phyloP scores from a whole-genome alignment of 768 basidiomycete genomes.

The Lactarius hengduanensis region DNA sequence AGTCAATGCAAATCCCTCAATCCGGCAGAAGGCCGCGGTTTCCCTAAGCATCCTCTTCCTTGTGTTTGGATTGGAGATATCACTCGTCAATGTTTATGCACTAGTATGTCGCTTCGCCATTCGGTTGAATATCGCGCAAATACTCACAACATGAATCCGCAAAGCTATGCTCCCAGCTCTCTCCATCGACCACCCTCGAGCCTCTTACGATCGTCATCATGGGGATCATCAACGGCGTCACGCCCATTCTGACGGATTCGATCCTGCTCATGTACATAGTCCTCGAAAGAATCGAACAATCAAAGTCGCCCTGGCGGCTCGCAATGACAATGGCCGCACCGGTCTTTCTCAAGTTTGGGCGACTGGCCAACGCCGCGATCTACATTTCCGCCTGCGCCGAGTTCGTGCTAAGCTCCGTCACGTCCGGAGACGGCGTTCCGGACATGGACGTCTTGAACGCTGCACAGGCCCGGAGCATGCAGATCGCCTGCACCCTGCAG shows the following conservation, averaged over 20 bases:
- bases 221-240: constrained; percentile 18
- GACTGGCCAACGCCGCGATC: constrained; percentile 20
- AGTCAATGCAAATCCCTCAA: constrained; percentile 12
- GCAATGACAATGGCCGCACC: constrained; percentile 19
- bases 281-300: constrained; percentile 19
- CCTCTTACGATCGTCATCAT: constrained; percentile 23
- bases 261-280: constrained; percentile 18
- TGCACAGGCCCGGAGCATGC: constrained; percentile 22
- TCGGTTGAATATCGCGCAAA: too few species aligned
- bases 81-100: constrained; percentile 19
- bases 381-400: constrained; percentile 22
- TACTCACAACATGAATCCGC: background rate
- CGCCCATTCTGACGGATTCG: constrained; percentile 18
- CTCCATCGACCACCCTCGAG: constrained; percentile 20
- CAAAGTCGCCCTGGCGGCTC: constrained; percentile 12
- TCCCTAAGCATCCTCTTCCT: constrained; percentile 11
- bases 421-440: constrained; percentile 15
- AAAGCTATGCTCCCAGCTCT: constrained; percentile 21
- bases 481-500: constrained; percentile 19
- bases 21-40: constrained; percentile 9
- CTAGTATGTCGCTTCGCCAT: constrained; percentile 13
- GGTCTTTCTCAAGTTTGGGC: constrained; percentile 20
- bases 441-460: constrained; percentile 19
- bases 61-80: constrained; percentile 19
- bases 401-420: constrained; percentile 21